These are phyloP conservation scores for Paecilomyces dactylethromorphus DNA, from an alignment of 2,329 filamentous ascomycete species.

Conservation along the genomic window DNA sequence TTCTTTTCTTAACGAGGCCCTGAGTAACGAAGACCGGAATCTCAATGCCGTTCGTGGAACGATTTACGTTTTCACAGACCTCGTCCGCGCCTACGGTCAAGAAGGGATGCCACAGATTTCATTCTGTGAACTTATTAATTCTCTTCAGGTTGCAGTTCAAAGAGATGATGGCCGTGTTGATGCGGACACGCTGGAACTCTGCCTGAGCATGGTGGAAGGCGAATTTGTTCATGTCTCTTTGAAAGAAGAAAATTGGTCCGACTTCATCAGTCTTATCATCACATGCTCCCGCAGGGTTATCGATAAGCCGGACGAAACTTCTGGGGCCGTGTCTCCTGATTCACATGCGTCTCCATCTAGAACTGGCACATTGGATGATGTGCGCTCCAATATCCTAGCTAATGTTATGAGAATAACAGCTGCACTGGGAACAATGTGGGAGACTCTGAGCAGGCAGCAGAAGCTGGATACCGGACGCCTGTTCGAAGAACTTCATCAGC, in stretches of 20 bases:
- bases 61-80: constrained; percentile 34
- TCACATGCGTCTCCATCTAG: constrained; percentile 19
- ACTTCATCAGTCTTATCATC: constrained; percentile 26
- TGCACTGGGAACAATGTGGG: constrained; percentile 30
- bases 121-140: constrained; percentile 30
- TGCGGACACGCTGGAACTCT: constrained; percentile 34
- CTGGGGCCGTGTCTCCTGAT: constrained; percentile 13
- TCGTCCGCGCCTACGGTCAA: constrained; percentile 33
- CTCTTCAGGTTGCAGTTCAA: constrained; percentile 24
- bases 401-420: constrained; percentile 31
- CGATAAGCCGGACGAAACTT: constrained; percentile 18
- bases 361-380: constrained; percentile 24
- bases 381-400: constrained; percentile 30
- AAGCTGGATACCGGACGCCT: constrained; percentile 28
- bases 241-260: constrained; percentile 23
- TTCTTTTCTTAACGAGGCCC: constrained; percentile 27
- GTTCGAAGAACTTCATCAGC: constrained; percentile 26
- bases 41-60: constrained; percentile 34
- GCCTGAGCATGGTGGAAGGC: constrained; percentile 32
- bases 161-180: constrained; percentile 33
- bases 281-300: constrained; percentile 28
- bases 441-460: constrained; percentile 27
- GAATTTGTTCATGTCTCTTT: constrained; percentile 26
- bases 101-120: constrained; percentile 30
- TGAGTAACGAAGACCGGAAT: constrained; percentile 28